Base-by-base conservation (phyloP, 192 early-diverging fungal species). In the Umbelopsis isabellina region DNA sequence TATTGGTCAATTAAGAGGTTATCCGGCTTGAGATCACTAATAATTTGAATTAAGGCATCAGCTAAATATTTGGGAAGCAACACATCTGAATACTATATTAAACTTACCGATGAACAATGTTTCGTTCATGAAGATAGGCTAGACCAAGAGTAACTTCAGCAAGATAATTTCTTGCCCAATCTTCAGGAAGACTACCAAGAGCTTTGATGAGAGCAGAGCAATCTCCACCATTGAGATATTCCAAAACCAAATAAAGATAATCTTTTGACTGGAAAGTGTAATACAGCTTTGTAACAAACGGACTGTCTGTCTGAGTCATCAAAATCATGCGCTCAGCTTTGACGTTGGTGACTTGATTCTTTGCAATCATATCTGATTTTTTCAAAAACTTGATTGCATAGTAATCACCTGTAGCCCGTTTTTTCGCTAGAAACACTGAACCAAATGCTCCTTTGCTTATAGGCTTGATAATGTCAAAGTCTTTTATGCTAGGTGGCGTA, bases 381-480 rank as follows among this genome's bases (percentile, higher is more conserved):
- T 88, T 86, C 22, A 95, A 78, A 13, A 94, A 90, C 67, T 95
- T 95, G 80, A 95, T 94, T 1, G 94, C 94, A 80, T 81, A 94
- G 64, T 94, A 94, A 69, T 94, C 91, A 10, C 94, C 94, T 4
- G 94, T 95, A 2, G 89, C 77, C 21, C 89, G 82, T 72, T 94
- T 94, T 72, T 94, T 94, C 1, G 94, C 92, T 18, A 95, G 78
- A 65, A 89, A 95, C 0, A 95, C 94, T 1, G 91, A 91, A 22
- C 94, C 94, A 84, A 93, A 95, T 0, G 94, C 94, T 11, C 94
- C 94, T 80, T 94, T 94, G 53, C 90, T 92, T 47, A 95, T 95
- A 1, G 94, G 91, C 75, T 95, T 95, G 74, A 95, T 91, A 58
- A 95, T 91, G 53, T 94, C 91, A 76, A 88, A 95, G 76, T 95